Conservation (phyloP, 768 basidiomycete species). For the Tulasnella sp. region DNA sequence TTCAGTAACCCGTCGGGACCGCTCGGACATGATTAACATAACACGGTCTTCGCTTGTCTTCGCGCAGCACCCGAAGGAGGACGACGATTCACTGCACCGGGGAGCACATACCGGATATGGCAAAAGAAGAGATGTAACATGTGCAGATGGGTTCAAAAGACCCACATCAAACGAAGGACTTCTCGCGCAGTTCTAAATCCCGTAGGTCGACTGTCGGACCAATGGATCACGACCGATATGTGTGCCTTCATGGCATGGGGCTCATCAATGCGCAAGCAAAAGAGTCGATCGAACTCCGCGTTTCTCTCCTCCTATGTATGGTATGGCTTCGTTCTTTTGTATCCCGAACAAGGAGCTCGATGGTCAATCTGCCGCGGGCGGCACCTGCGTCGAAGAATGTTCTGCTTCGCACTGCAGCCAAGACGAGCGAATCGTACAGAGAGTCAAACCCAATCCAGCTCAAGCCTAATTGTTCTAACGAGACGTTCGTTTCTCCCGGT, state of each 20-base stretch:
- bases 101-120: background rate
- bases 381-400: background rate
- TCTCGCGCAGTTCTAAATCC: conserved; percentile 1
- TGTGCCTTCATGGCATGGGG: background rate
- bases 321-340: background rate
- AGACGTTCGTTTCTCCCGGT: background rate
- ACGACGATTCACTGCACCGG: background rate
- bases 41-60: background rate
- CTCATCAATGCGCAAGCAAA: background rate
- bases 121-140: background rate
- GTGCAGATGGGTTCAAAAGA: background rate
- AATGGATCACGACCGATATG: background rate
- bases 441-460: background rate
- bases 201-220: background rate
- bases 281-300: background rate
- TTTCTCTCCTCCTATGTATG: background rate
- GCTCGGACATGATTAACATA: conserved; percentile 14
- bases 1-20: background rate
- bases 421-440: background rate
- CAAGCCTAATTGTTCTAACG: conserved; percentile 6
- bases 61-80: background rate
- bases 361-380: conserved; percentile 2
- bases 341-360: background rate
- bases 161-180: background rate
- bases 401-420: background rate